Percentiles rank a stretch among this genome's conserved stretches.
Evolutionary conservation across 129 eudicot species (phyloP).

Genomic region (Mikania micrantha): DNA sequence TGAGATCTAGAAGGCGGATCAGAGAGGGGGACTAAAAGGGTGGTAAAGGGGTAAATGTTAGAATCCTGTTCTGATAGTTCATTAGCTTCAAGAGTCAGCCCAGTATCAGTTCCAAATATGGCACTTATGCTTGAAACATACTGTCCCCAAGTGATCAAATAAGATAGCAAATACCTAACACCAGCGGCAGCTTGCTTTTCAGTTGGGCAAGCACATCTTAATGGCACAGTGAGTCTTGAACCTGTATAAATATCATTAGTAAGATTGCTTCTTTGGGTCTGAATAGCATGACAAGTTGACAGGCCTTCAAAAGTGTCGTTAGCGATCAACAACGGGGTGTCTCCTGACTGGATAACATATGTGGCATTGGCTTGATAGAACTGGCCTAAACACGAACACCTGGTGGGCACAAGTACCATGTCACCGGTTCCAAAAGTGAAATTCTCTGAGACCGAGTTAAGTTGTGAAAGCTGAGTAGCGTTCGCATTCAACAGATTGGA

Average conservation of each 20-base stretch:
- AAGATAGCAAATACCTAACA: slow-evolving; percentile 49
- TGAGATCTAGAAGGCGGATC: slow-evolving; percentile 42
- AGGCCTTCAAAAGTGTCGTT: slow-evolving; percentile 64
- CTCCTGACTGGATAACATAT: slow-evolving; percentile 20
- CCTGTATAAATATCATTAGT: slow-evolving; percentile 28
- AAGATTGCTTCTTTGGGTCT: slow-evolving; percentile 26
- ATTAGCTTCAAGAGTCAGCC: slow-evolving; percentile 52
- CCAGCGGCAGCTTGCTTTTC: slow-evolving; percentile 49
- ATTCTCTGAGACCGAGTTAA: slow-evolving; percentile 39
- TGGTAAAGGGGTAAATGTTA: slow-evolving; percentile 52
- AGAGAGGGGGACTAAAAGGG: slow-evolving; percentile 62
- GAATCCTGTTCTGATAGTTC: slow-evolving; percentile 36
- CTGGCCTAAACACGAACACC: slow-evolving; percentile 80
- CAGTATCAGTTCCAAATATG: slow-evolving; percentile 37
- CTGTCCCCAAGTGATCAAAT: slow-evolving; percentile 40
- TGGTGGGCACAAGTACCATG: slow-evolving; percentile 68
- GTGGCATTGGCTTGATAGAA: slow-evolving; percentile 60
- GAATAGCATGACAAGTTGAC: slow-evolving; percentile 71
- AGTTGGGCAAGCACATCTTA: slow-evolving; percentile 89
- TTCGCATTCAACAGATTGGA: slow-evolving; percentile 48
- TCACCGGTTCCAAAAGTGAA: slow-evolving; percentile 32
- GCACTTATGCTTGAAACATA: slow-evolving; percentile 37
- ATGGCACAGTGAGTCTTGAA: slow-evolving; percentile 44
- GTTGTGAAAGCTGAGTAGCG: slow-evolving; percentile 48
- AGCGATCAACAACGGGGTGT: slow-evolving; percentile 37